These are phyloP conservation scores for Bacterosira constricta DNA, from an alignment of 108 stramenopile genomes.

Conservation along the genomic window DNA sequence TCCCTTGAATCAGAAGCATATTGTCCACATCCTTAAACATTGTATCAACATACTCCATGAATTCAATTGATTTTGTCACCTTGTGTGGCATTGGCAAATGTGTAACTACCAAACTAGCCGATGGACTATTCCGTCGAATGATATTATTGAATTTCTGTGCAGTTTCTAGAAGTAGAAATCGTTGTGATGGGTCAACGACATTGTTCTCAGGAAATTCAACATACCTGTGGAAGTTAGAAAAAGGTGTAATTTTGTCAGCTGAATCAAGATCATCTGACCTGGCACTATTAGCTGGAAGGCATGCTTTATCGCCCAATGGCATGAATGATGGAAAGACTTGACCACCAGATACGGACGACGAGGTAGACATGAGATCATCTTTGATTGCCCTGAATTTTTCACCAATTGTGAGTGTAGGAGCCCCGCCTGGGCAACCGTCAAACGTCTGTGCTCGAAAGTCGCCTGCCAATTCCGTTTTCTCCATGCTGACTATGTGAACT, in stretches of 20 bases:
- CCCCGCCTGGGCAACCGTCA: not conserved
- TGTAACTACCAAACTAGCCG: constrained; percentile 67
- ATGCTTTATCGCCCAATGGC: constrained; percentile 1
- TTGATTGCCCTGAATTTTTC: constrained; percentile 1
- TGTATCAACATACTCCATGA: constrained; percentile 62
- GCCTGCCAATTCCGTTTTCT: constrained; percentile 26
- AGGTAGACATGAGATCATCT: constrained; percentile 5
- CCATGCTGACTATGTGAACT: constrained; percentile 43
- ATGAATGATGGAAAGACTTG: constrained; percentile 5
- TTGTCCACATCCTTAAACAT: constrained; percentile 51
- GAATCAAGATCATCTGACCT: too few relatives aligned
- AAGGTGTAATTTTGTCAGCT: too few relatives aligned
- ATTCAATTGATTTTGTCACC: constrained; percentile 39
- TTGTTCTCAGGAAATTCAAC: constrained; percentile 7
- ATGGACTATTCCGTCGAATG: constrained; percentile 47
- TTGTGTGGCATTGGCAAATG: constrained; percentile 63
- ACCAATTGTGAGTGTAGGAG: constrained; percentile 16
- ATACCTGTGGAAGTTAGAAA: not conserved
- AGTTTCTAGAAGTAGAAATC: constrained; percentile 10
- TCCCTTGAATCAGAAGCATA: constrained; percentile 67
- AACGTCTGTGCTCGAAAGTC: constrained; percentile 27
- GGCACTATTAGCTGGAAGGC: not conserved
- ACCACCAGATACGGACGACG: constrained; percentile 1
- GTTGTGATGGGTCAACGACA: too few relatives aligned
- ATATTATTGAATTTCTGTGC: constrained; percentile 59